Evolutionary conservation across 768 basidiomycete species (phyloP).

Genomic region (Termitomyces sp.): DNA sequence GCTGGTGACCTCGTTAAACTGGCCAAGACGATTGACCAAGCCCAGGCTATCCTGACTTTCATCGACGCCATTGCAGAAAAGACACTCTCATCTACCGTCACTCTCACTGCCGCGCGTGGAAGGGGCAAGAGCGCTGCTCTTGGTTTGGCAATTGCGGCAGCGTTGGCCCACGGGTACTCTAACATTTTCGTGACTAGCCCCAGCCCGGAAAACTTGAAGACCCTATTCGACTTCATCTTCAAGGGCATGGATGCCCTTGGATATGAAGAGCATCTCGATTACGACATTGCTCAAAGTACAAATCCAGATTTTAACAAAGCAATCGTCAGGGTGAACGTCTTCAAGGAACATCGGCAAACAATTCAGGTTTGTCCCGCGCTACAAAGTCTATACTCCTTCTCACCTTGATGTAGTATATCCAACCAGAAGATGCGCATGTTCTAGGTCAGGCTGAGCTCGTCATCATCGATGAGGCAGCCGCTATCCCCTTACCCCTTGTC

Average conservation of each 20-base stretch:
- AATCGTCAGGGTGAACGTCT: conserved; percentile 93
- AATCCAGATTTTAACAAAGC: conserved; percentile 93
- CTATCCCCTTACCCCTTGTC: conserved; percentile 94
- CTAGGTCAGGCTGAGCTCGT: conserved; percentile 97
- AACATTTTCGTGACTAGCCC: conserved; percentile 99
- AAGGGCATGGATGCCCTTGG: conserved; percentile 93
- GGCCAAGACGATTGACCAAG: conserved; percentile 91
- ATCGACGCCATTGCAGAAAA: conserved; percentile 93
- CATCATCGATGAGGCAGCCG: conserved; percentile 97
- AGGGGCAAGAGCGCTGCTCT: conserved; percentile 96
- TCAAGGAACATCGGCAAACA: conserved; percentile 90
- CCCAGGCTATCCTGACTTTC: conserved; percentile 90
- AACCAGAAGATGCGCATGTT: conserved; percentile 97
- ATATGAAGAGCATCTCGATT: conserved; percentile 97
- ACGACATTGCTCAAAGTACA: conserved; percentile 94
- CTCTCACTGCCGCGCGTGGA: conserved; percentile 91
- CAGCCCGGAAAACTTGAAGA: conserved; percentile 95
- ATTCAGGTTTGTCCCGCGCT: conserved; percentile 68
- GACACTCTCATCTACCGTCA: conserved; percentile 90
- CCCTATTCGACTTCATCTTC: conserved; percentile 96
- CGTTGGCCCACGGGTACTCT: conserved; percentile 89
- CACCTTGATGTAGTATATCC: conserved; percentile 71
- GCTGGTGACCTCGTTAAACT: conserved; percentile 88
- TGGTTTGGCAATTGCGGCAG: conserved; percentile 92
- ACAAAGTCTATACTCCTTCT: not conserved